Conservation (phyloP, 495 filamentous ascomycete genomes). For the Talaromyces trachyspermus region DNA sequence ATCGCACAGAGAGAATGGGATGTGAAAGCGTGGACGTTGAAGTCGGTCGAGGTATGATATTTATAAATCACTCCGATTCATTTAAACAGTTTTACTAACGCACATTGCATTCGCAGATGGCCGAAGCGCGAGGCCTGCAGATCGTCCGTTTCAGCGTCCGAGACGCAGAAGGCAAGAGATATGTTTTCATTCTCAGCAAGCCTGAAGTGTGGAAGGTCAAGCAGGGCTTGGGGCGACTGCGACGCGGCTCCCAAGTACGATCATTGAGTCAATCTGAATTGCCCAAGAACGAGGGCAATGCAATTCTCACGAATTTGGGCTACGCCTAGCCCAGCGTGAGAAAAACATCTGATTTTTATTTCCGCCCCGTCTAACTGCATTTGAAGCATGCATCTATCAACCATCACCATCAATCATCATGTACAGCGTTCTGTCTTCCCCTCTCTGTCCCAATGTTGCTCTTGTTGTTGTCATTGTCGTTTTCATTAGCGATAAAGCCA, state of each 20-base stretch:
- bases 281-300: slow-evolving; percentile 51
- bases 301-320: slow-evolving; percentile 53
- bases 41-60: slow-evolving; percentile 84
- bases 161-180: slow-evolving; percentile 76
- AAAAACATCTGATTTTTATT: no score
- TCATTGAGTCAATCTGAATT: slow-evolving; percentile 58
- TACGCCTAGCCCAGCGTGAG: no score
- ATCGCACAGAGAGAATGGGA: slow-evolving; percentile 95
- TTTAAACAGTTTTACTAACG: slow-evolving; percentile 20
- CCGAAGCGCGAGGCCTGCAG: slow-evolving; percentile 58
- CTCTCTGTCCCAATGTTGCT: no score
- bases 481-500: no score
- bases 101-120: slow-evolving; percentile 38
- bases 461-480: no score
- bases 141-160: slow-evolving; percentile 74
- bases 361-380: no score
- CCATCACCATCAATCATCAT: no score
- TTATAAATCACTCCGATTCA: no score
- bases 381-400: not conserved
- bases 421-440: no score
- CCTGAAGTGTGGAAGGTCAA: slow-evolving; percentile 92
- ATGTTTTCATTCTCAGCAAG: slow-evolving; percentile 74
- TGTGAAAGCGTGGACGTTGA: slow-evolving; percentile 95
- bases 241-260: slow-evolving; percentile 61
- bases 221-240: slow-evolving; percentile 66